These are phyloP conservation scores for Vigna mungo DNA, from an alignment of 306 rosid genomes.

Conservation along the genomic window DNA sequence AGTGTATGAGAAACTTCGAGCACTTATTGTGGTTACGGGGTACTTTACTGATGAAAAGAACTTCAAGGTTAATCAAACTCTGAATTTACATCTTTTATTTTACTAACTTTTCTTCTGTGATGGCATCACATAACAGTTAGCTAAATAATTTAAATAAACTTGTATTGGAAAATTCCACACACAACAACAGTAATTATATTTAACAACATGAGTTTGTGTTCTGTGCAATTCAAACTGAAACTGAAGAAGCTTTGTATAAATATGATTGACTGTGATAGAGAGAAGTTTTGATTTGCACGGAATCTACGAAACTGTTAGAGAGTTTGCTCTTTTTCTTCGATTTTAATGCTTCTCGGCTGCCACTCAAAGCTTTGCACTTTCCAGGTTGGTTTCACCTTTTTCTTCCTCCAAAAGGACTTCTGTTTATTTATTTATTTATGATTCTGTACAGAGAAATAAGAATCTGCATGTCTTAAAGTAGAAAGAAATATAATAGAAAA, in stretches of 20 bases:
- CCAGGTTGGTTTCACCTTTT: conserved; percentile 56
- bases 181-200: too few relatives aligned
- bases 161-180: too few relatives aligned
- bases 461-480: too few relatives aligned
- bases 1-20: conserved; percentile 74
- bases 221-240: too few relatives aligned
- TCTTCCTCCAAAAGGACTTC: neutral
- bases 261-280: conserved; percentile 55
- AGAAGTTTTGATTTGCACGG: conserved; percentile 72
- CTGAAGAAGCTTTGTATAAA: too few relatives aligned
- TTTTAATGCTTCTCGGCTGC: conserved; percentile 67
- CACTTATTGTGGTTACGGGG: conserved; percentile 75
- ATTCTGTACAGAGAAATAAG: too few relatives aligned
- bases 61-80: conserved; percentile 67
- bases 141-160: too few relatives aligned
- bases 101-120: too few relatives aligned
- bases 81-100: neutral
- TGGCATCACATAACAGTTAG: too few relatives aligned
- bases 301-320: conserved; percentile 72
- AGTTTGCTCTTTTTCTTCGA: conserved; percentile 72
- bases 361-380: conserved; percentile 63
- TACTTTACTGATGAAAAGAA: conserved; percentile 63
- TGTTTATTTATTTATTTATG: neutral
- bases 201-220: too few relatives aligned
- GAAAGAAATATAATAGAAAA: too few relatives aligned